phyloP scores from a whole-genome alignment of 2,329 filamentous ascomycete species.

The Lecanicillium sp. region DNA sequence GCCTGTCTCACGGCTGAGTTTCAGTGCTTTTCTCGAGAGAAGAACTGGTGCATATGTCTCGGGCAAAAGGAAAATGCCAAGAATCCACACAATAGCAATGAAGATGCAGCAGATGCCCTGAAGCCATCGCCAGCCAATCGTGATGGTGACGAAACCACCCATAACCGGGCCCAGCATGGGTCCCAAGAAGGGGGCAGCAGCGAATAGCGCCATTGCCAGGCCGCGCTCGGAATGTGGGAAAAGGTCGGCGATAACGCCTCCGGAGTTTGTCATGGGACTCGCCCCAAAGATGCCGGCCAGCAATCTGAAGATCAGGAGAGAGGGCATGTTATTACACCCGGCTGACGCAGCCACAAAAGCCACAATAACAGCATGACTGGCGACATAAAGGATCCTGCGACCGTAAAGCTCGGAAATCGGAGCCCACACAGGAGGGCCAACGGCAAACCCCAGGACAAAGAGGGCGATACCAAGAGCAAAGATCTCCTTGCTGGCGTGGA shows the following conservation, averaged over 20 bases:
- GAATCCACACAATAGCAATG: conserved; percentile 25
- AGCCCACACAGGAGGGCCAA: conserved; percentile 18
- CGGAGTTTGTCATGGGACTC: conserved; percentile 54
- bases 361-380: conserved; percentile 50
- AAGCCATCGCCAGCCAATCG: conserved; percentile 62
- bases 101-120: conserved; percentile 32
- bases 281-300: conserved; percentile 57
- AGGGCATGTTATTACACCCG: conserved; percentile 49
- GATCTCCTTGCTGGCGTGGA: neutral
- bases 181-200: conserved; percentile 58
- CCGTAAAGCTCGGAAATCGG: conserved; percentile 15
- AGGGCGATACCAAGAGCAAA: neutral
- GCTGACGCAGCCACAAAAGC: conserved; percentile 56
- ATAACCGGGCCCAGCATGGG: conserved; percentile 56
- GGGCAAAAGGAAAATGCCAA: conserved; percentile 37
- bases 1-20: conserved; percentile 17
- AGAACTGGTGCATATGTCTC: conserved; percentile 27
- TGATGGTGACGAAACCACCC: conserved; percentile 58
- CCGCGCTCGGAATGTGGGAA: conserved; percentile 47
- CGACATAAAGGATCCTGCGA: conserved; percentile 53
- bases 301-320: conserved; percentile 56
- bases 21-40: conserved; percentile 21
- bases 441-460: conserved; percentile 10
- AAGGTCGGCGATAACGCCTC: conserved; percentile 56
- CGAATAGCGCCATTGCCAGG: conserved; percentile 56